Evolutionary conservation across 108 stramenopile species (phyloP).

Genomic region (Stephanodiscus minutulus): DNA sequence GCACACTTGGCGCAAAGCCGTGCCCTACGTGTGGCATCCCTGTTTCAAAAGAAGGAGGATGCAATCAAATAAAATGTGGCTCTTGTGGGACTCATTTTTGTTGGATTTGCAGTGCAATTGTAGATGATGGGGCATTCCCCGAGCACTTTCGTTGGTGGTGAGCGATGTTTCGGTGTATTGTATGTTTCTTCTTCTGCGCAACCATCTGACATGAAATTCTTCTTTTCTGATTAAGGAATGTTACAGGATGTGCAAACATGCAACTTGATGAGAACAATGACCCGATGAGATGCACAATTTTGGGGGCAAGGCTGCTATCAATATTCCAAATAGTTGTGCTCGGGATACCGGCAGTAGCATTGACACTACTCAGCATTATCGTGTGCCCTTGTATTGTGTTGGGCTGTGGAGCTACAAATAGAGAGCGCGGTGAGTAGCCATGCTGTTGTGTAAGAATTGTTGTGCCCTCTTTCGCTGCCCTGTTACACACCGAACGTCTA

Average conservation of each 20-base stretch:
- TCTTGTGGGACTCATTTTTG: constrained; percentile 48
- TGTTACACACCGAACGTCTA: too few relatives aligned
- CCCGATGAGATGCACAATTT: constrained; percentile 22
- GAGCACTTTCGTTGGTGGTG: constrained; percentile 60
- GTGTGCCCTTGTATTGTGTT: constrained; percentile 49
- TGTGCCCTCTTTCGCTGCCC: background rate
- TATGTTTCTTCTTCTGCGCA: too few relatives aligned
- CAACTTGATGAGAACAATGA: constrained; percentile 59
- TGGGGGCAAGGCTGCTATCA: constrained; percentile 29
- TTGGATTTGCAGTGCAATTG: constrained; percentile 54
- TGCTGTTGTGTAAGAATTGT: background rate
- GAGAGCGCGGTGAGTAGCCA: constrained; percentile 32
- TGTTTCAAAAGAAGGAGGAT: constrained; percentile 62
- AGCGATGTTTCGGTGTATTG: background rate
- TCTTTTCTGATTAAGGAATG: constrained; percentile 19
- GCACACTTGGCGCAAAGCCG: constrained; percentile 48
- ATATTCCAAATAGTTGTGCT: constrained; percentile 50
- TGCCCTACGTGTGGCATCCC: constrained; percentile 60
- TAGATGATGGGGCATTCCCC: constrained; percentile 65
- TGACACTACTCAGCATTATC: constrained; percentile 42
- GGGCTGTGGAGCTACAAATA: constrained; percentile 20
- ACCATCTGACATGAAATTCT: background rate
- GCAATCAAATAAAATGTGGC: constrained; percentile 63
- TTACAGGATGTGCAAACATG: constrained; percentile 65
- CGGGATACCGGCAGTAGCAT: constrained; percentile 52